Evolutionary conservation across 2,329 filamentous ascomycete species (phyloP).

Genomic region (Coniella lustricola): DNA sequence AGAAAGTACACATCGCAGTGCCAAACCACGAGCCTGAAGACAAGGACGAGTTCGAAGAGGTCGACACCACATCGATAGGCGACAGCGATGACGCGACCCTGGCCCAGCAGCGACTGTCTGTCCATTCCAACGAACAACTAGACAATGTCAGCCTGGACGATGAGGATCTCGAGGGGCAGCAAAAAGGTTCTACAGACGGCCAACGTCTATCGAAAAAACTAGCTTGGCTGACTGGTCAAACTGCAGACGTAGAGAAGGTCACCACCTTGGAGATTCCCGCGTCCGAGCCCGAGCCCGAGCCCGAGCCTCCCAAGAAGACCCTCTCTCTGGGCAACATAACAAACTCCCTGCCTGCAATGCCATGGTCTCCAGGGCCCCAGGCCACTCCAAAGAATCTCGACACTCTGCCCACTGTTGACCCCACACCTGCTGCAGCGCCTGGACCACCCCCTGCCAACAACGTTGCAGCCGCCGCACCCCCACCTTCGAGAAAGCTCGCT

Average conservation of each 20-base stretch:
- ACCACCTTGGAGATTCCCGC: conserved; percentile 31
- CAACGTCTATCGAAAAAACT: conserved; percentile 1
- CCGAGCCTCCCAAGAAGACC: conserved; percentile 43
- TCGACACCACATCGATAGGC: conserved; percentile 16
- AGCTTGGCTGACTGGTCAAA: conserved; percentile 9
- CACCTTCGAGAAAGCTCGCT: conserved; percentile 64
- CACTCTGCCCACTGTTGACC: conserved; percentile 23
- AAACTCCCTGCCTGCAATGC: conserved; percentile 63
- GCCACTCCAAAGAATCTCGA: conserved; percentile 36
- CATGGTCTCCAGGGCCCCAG: conserved; percentile 58
- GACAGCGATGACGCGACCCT: conserved; percentile 13
- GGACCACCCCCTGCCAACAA: conserved; percentile 22
- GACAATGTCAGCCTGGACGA: conserved; percentile 63
- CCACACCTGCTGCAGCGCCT: conserved; percentile 26
- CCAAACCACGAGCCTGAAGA: neutral
- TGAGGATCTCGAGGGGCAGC: conserved; percentile 31
- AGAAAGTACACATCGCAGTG: conserved; percentile 12
- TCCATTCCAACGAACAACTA: conserved; percentile 35
- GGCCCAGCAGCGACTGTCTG: conserved; percentile 32
- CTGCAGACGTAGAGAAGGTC: conserved; percentile 19
- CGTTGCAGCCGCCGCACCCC: conserved; percentile 27
- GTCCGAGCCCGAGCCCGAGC: conserved; percentile 22
- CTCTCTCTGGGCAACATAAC: conserved; percentile 65
- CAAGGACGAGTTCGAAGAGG: conserved; percentile 23
- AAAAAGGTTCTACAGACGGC: conserved; percentile 18